Evolutionary conservation across 1,284 basidiomycete genomes (phyloP), one percentile per base, ranked within the genome.

Genomic region (Cutaneotrichosporon cutaneum): DNA sequence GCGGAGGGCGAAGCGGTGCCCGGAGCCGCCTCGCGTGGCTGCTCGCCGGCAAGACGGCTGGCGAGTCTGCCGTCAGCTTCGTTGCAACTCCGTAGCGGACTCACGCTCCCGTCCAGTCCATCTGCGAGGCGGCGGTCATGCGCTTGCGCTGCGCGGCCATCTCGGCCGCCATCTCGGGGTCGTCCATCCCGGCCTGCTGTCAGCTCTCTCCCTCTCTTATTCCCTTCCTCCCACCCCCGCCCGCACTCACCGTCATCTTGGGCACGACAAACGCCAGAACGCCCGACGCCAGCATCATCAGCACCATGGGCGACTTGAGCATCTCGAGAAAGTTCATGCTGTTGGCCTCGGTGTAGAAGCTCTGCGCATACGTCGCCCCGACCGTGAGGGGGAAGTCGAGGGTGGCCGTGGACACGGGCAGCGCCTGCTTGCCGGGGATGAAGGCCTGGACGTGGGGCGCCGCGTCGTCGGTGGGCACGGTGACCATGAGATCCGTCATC

Each of bases 261-360:
- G 91, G 91, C 84, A 88, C 86, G n/a, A 82, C 85, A 22, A 90
- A 78, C 78, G 90, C 85, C 84, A 92, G 85, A 35, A 81, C 79
- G 32, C 83, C 90, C 48, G 83, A 87, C 67, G 85, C 82, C 21
- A 88, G 81, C 88, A 91, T 90, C 81, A 93, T 85, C 62, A 94
- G 80, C 80, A 91, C 88, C 91, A 94, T 92, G 2, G 91, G 91
- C 73, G 85, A 92, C 70, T 88, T 87, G 71, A 94, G 81, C 88
- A 93, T 89, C 53, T 82, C 86, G 58, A 90, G 61, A 27, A 92
- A 69, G 76, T 90, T 89, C 82, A 92, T 90, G 21, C 72, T 70
- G 3, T 85, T 84, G 72, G 89, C 83, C 18, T 77, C 83, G 24
- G 88, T 86, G 57, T 86, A 83, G 74, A 88, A 92, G 73, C 88